Conservation (phyloP, 768 basidiomycete species). For the Hygrophorus pudorinus region DNA sequence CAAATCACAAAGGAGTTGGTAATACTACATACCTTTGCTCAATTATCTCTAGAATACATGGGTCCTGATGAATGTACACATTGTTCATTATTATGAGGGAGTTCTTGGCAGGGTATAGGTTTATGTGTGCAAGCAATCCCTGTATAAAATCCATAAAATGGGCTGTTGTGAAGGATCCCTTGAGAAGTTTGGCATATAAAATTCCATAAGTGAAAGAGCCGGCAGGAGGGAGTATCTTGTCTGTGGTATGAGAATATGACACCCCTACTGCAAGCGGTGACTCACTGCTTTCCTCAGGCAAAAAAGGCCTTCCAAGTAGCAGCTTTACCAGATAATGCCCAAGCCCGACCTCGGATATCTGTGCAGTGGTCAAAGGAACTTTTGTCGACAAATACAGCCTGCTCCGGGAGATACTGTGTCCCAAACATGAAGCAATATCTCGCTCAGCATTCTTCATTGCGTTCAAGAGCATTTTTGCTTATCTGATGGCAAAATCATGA, state of each 20-base stretch:
- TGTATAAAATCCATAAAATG: constrained; percentile 23
- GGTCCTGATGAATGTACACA: constrained; percentile 23
- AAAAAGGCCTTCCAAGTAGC: constrained; percentile 18
- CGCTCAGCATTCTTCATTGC: constrained; percentile 8
- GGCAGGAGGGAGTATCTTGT: constrained; percentile 25
- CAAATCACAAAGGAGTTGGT: not conserved
- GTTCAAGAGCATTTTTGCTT: constrained; percentile 9
- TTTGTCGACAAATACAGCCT: constrained; percentile 27
- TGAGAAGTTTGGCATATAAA: constrained; percentile 17
- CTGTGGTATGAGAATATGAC: not conserved
- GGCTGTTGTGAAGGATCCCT: constrained; percentile 19
- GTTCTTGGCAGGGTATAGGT: constrained; percentile 23
- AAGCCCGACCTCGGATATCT: constrained; percentile 13
- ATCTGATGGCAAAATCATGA: constrained; percentile 4
- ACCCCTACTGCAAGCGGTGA: not conserved
- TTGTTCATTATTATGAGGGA: constrained; percentile 32
- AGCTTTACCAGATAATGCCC: constrained; percentile 16
- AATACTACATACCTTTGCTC: constrained; percentile 19
- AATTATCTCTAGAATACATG: constrained; percentile 19
- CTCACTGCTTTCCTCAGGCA: constrained; percentile 17
- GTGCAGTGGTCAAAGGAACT: constrained; percentile 20
- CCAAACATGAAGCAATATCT: constrained; percentile 6
- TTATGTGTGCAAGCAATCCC: constrained; percentile 24
- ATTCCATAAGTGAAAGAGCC: constrained; percentile 26
- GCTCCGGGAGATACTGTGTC: constrained; percentile 12